Evolutionary conservation across 2,329 filamentous ascomycete species (phyloP), one percentile per base, ranked within the genome.

Genomic region (Fusarium verticillioides): DNA sequence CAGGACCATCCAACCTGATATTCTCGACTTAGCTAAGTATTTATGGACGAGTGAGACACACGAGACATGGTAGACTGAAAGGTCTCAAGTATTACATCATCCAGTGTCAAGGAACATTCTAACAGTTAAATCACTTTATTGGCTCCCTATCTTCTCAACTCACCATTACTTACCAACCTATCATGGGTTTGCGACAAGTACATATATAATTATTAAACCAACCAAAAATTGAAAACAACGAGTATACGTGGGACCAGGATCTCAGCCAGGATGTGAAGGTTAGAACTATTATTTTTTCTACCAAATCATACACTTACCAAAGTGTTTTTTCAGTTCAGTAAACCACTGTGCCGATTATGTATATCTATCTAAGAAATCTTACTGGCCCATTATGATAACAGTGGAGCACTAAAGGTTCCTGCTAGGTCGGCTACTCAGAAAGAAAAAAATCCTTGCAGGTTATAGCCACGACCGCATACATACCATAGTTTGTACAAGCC

Each of bases 371-470:
- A 19, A 76, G 70, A 43, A 43, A 54, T 57, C 43, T 59, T 57
- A 50, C 36, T 61, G 37, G 57, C 30, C 57, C 32, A n/a, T 54
- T 10, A 18, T 39, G 49, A 47, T 26, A 58, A 42, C 28, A 50
- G 70, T 62, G 72, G 75, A 67, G 60, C 32, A 67, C 65, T 15
- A 32, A 66, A 67, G 40, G 59, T 66, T 60, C 44, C 53, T 9
- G 19, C 26, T 26, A 30, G 26, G 44, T 30, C 44, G 28, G 26
- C 44, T 28, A 42, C n/a, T 13, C 11, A 44, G 23, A 50, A 42
- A 34, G 34, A 61, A 50, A 63, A 74, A 77, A 75, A 66, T 59
- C 65, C 65, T 70, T 66, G 52, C 60, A 53, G 60, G 49, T 44
- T 34, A 52, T 44, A 60, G 58, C 58, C 57, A 49, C 58, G 11